Conservation (phyloP, 495 filamentous ascomycete species). For the Endocarpon pusillum region DNA sequence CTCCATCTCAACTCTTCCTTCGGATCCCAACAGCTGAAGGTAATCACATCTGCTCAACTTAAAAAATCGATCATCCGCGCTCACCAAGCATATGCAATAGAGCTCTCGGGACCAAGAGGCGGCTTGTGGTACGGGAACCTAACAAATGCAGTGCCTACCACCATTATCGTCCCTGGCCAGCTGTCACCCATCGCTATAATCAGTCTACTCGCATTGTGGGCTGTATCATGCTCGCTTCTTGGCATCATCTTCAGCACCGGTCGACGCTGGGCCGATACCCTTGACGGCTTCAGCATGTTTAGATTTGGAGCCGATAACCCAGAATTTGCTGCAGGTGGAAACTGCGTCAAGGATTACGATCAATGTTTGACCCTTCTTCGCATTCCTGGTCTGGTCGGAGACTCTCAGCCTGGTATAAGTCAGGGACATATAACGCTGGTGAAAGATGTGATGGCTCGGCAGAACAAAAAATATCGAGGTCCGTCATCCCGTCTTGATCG, state of each 20-base stretch:
- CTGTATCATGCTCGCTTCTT: not conserved
- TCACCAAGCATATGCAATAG: not conserved
- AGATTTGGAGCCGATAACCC: slow-evolving; percentile 6
- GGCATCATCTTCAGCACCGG: not conserved
- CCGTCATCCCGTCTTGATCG: not conserved
- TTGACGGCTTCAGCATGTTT: slow-evolving; percentile 3
- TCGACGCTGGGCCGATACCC: slow-evolving; percentile 3
- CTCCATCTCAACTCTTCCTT: too few species aligned
- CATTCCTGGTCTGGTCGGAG: not conserved
- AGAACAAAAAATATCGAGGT: not conserved
- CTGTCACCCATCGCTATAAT: not conserved
- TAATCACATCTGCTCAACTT: too few species aligned
- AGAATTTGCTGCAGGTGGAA: not conserved
- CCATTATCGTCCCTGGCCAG: not conserved
- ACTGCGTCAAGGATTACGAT: not conserved
- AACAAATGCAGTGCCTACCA: not conserved
- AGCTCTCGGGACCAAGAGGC: not conserved
- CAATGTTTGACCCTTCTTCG: not conserved
- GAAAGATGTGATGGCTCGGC: not conserved
- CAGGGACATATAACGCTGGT: not conserved
- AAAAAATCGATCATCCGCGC: not conserved
- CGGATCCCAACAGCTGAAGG: too few species aligned
- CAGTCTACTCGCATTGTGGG: slow-evolving; percentile 1
- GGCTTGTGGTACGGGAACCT: not conserved
- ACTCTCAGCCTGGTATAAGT: not conserved